Base-by-base conservation (phyloP, 163 green algal genomes). In the Chloroidium sp. region DNA sequence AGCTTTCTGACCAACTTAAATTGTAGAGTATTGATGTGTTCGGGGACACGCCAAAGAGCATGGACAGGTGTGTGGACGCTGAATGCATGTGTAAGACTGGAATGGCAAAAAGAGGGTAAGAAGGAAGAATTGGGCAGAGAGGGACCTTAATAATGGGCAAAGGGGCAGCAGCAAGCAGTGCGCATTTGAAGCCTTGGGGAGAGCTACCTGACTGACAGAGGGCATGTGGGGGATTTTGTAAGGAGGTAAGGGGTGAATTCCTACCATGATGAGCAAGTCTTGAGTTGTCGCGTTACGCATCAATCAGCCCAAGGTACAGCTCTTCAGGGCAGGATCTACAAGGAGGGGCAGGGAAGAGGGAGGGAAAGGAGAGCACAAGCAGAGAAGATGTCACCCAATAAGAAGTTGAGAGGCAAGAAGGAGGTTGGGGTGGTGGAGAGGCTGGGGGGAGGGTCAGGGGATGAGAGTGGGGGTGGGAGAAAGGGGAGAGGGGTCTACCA, bases 51-150 rank as follows among this genome's bases (percentile, higher is more conserved):
- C 6, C 6, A 72, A 72, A 72, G 8, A 72, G 6, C 64, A 6
- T 72, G 64, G 6, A 72, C 6, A n/a, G 64, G 6, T 72, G 6
- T 72, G 64, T 72, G 64, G 6, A 72, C 6, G 64, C 64, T 72
- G 6, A 6, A 6, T 10, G 8, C 6, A 72, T n/a, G 64, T 36
- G 36, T 36, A 72, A 10, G 64, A 72, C 6, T 6, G 64, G 64
- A 6, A n/a, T 6, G 6, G 64, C 6, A 72, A 10, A 72, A 6
- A 6, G 8, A 72, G 6, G 64, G 64, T n/a, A 10, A 4, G 1
- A 6, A 84, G 78, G 83, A 64, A 83, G 79, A 89, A 94, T 92
- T n/a, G 95, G 85, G 36, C 90, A 86, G 64, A 95, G 85, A 76
- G 95, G 90, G 4, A 82, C 88, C 64, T 10, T 72, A 72, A 72